Evolutionary conservation across 192 early-diverging fungal genomes (phyloP), one percentile per base, ranked within the genome.

Genomic region (Rhizoclosmatium sp.): DNA sequence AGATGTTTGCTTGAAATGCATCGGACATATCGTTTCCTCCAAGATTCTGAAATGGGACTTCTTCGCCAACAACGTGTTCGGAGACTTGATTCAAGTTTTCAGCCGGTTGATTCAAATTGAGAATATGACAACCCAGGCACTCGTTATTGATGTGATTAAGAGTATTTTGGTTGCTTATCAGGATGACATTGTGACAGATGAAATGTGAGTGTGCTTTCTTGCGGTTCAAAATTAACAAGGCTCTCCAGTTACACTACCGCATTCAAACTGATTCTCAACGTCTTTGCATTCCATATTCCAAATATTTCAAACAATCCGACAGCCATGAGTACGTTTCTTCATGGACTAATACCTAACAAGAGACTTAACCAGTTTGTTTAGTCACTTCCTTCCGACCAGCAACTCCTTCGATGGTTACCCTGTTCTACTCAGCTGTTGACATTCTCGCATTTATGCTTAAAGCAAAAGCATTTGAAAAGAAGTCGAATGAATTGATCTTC

Each of bases 41-140:
- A 66, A 75, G 21, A 78, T 82, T 49, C 5, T 85, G 46, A 73
- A 48, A 19, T 59, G 56, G 69, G 40, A 4, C 12, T 77, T 23
- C 42, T 80, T 67, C 65, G 66, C 7, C 39, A 44, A 69, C 42
- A 79, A 67, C 76, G 7, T 80, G 91, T 92, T 92, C 64, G 76
- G 92, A 49, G 94, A 95, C 73, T 78, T 94, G 51, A 84, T 92
- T 80, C 89, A 83, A 59, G 87, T 94, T 16, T 88, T 94, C 62
- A 93, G 94, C 79, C 82, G 92, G 59, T 78, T 95, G 3, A 80
- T 92, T 39, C 90, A 94, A 79, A 93, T 91, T 58, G 92, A 93
- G 79, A 91, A 90, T 56, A 84, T 82, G 44, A 69, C 79, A 2
- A 88, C 92, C 2, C 92, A 93, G 65, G 70, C 77, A 3, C 60